Evolutionary conservation across 2,329 filamentous ascomycete genomes (phyloP), one percentile per base, ranked within the genome.

Genomic region (Fusarium coffeatum): DNA sequence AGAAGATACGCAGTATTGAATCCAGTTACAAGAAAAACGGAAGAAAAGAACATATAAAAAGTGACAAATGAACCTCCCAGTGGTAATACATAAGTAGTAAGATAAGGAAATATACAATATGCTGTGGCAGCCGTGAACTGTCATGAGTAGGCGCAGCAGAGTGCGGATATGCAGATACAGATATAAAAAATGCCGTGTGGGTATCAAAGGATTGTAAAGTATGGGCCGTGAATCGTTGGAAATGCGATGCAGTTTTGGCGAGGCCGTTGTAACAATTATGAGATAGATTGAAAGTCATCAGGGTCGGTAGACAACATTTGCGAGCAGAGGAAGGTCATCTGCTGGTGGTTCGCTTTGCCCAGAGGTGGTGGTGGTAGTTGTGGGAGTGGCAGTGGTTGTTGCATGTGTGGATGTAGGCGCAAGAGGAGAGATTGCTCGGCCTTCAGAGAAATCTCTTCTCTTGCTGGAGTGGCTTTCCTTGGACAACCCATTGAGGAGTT

Each of bases 241-340:
- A 48, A 64, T 56, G 60, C 51, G 54, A 62, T 66, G 54, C 50
- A 47, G 48, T 51, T 34, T 25, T 57, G 60, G 66, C 50, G 46
- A 63, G 65, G 59, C 55, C 27, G 45, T 30, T 28, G 32, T 40
- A 49, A 59, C 54, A 50, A 51, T 50, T 37, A 53, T 58, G 30
- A 55, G 41, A 49, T 56, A 59, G 23, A 30, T 51, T 47, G 23
- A 34, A 59, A 47, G 34, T 42, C 41, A 64, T 77, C 69, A 78
- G 45, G 84, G 83, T 56, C 81, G 81, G 75, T 87, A 87, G 37
- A 87, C 85, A 42, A 84, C 84, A 47, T 80, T 83, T 47, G 84
- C 83, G 46, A 88, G 81, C 53, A 86, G 81, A 25, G 86, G 77
- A 23, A 72, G 55, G 47, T 77, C 77, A 22, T 76, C 72, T 9